These are phyloP conservation scores for Trapa bicornis DNA, from an alignment of 345 rosid genomes.

Conservation along the genomic window DNA sequence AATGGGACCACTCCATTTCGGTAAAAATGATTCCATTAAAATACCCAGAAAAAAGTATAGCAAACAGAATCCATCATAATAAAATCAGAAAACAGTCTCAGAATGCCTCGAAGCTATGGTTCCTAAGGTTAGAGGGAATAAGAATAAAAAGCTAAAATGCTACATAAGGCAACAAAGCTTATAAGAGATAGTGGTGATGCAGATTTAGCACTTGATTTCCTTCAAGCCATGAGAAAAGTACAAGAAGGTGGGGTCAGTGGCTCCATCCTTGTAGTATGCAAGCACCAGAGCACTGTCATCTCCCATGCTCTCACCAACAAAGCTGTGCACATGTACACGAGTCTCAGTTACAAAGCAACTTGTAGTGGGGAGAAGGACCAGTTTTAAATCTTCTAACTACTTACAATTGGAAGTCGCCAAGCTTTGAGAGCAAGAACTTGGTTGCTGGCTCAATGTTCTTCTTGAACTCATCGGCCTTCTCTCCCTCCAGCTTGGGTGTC, in stretches of 20 bases:
- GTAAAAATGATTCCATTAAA: not conserved
- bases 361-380: not conserved
- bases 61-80: not conserved
- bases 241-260: constrained; percentile 84
- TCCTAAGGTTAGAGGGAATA: not conserved
- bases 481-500: constrained; percentile 46
- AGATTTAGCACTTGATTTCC: constrained; percentile 77
- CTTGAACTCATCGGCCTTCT: constrained; percentile 48
- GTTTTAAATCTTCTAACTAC: constrained; percentile 10
- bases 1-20: not conserved
- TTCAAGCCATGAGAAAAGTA: constrained; percentile 73
- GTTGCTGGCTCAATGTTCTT: constrained; percentile 85
- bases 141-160: constrained; percentile 7
- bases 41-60: not conserved
- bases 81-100: not conserved
- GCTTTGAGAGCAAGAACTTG: constrained; percentile 71
- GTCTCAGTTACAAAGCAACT: not conserved
- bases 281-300: constrained; percentile 65
- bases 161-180: constrained; percentile 11
- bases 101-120: not conserved
- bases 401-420: constrained; percentile 86
- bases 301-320: constrained; percentile 89
- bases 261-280: constrained; percentile 96
- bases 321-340: constrained; percentile 30
- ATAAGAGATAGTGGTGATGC: constrained; percentile 4